These are phyloP conservation scores for Plasmodium coatneyi DNA, from an alignment of 169 alveolate species.

Conservation along the genomic window DNA sequence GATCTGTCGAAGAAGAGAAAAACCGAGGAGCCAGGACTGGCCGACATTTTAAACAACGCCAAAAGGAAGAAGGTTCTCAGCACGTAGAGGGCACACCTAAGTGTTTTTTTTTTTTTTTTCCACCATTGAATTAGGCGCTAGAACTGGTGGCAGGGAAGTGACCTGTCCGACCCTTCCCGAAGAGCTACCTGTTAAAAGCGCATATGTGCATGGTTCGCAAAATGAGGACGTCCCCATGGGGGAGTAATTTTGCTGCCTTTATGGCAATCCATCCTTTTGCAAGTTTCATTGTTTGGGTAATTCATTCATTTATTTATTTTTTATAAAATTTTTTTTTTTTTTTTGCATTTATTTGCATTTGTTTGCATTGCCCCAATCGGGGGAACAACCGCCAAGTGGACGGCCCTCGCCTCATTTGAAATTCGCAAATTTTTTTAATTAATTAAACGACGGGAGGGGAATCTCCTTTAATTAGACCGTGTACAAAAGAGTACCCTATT, in stretches of 20 bases:
- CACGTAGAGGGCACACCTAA: neutral
- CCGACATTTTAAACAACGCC: neutral
- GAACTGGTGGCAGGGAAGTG: neutral
- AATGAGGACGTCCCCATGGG: neutral
- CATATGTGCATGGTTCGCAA: neutral
- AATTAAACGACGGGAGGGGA: neutral
- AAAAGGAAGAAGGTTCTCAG: constrained; percentile 14
- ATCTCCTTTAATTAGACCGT: neutral
- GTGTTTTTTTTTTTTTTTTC: neutral
- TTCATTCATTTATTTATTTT: neutral
- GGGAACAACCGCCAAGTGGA: neutral
- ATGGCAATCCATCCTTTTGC: neutral
- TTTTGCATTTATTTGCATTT: neutral
- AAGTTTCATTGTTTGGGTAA: neutral
- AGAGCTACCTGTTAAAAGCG: neutral
- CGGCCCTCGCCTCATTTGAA: neutral
- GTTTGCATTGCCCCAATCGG: neutral
- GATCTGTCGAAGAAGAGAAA: constrained; percentile 13
- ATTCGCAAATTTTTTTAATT: neutral
- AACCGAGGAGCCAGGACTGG: neutral
- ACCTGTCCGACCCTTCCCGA: neutral
- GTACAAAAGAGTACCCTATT: neutral
- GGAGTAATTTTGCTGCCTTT: neutral
- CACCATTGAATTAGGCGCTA: neutral
- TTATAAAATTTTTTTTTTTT: neutral